Percentiles rank a stretch among this genome's conserved stretches.
Conservation (phyloP, 345 rosid species). For the Acer negundo region DNA sequence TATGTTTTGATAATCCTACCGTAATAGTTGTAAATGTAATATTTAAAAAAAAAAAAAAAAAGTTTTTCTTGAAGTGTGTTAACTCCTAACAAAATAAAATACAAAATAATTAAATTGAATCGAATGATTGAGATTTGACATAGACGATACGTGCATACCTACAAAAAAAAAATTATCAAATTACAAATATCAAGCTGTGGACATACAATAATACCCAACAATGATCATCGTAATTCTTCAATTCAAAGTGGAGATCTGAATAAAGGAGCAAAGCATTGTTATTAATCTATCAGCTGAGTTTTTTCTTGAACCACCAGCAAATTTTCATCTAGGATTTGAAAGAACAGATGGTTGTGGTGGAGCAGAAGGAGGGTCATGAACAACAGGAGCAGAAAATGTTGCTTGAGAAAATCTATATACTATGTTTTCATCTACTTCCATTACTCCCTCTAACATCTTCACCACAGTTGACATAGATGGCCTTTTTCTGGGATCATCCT, state of each 20-base stretch:
- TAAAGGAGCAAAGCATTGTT: not conserved
- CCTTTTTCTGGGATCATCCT: constrained; percentile 29
- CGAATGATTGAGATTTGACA: too few species aligned
- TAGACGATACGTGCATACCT: too few species aligned
- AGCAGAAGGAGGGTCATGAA: not conserved
- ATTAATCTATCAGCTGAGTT: not conserved
- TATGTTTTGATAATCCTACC: too few species aligned
- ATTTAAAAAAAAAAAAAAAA: too few species aligned
- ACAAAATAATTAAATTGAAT: too few species aligned
- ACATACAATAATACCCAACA: not conserved
- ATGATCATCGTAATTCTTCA: not conserved
- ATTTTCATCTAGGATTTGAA: constrained; percentile 23
- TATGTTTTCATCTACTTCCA: constrained; percentile 12
- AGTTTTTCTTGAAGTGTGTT: too few species aligned
- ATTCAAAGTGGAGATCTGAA: not conserved
- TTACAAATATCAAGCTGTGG: not conserved
- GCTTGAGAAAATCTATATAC: constrained; percentile 6
- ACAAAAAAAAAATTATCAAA: too few species aligned
- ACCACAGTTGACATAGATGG: constrained; percentile 39
- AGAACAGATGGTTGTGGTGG: constrained; percentile 13
- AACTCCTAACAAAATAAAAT: too few species aligned
- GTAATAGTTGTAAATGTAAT: too few species aligned
- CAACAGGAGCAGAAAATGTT: not conserved
- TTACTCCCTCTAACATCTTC: constrained; percentile 33
- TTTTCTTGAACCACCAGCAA: not conserved